These are phyloP conservation scores for Hericium erinaceus DNA, from an alignment of 768 basidiomycete species.

Conservation along the genomic window DNA sequence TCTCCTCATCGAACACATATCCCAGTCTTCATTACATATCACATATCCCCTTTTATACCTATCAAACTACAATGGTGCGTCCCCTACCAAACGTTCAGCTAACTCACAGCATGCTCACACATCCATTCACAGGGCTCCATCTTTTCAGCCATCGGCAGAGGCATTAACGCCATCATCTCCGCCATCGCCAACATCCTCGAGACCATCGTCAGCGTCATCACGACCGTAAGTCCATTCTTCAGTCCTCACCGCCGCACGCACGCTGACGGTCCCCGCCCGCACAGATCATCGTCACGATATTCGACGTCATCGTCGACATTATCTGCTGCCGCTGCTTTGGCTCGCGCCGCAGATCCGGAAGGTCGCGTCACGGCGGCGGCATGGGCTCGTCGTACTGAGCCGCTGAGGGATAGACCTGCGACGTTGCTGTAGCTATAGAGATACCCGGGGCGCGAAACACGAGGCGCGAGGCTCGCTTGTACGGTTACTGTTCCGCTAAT, in stretches of 20 bases:
- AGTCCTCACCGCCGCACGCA: background rate
- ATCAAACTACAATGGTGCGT: too few relatives aligned
- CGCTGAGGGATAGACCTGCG: too few relatives aligned
- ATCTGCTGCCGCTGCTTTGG: conserved; percentile 30
- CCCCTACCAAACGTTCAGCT: too few relatives aligned
- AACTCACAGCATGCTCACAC: too few relatives aligned
- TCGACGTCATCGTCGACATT: conserved; percentile 46
- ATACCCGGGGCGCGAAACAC: too few relatives aligned
- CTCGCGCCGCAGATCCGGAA: conserved; percentile 16
- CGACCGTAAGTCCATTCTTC: conserved; percentile 31
- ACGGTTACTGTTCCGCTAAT: too few relatives aligned
- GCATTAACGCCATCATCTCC: conserved; percentile 48
- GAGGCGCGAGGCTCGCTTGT: too few relatives aligned
- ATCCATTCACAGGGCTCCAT: conserved; percentile 38
- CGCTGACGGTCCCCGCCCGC: background rate
- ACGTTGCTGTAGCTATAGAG: too few relatives aligned
- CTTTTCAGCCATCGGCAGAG: conserved; percentile 54
- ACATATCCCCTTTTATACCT: too few relatives aligned
- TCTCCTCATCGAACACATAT: too few relatives aligned
- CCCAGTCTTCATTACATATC: too few relatives aligned
- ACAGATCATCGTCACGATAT: conserved; percentile 56
- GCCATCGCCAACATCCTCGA: conserved; percentile 51
- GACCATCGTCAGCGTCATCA: conserved; percentile 50
- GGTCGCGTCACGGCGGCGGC: conserved; percentile 4
- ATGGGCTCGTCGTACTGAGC: background rate